Conservation (phyloP, 2,329 filamentous ascomycete genomes). For the Aureobasidium sp. region DNA sequence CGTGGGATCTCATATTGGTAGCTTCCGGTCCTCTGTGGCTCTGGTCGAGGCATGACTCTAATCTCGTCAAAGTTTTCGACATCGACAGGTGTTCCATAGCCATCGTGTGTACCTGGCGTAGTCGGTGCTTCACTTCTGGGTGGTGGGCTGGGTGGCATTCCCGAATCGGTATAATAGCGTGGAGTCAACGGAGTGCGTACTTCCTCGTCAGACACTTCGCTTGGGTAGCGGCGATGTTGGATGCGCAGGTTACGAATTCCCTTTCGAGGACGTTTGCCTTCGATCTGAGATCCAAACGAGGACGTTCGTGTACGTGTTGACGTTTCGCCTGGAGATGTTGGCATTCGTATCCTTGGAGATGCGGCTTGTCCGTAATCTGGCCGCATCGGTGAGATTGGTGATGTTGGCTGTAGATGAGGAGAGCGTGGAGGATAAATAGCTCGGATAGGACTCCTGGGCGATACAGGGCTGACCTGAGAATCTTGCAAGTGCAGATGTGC, state of each 20-base stretch:
- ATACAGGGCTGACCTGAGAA: conserved; percentile 27
- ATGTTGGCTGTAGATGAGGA: conserved; percentile 10
- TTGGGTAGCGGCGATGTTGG: conserved; percentile 36
- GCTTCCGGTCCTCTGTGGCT: conserved; percentile 18
- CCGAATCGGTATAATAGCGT: conserved; percentile 43
- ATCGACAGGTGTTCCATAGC: neutral
- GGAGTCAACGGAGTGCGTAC: conserved; percentile 48
- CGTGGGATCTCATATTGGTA: conserved; percentile 14
- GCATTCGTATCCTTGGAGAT: neutral
- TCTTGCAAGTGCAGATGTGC: conserved; percentile 22
- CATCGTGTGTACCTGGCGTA: conserved; percentile 22
- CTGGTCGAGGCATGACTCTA: conserved; percentile 19
- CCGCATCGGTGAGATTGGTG: conserved; percentile 21
- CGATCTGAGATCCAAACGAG: conserved; percentile 26
- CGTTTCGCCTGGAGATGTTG: neutral
- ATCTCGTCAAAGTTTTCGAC: conserved; percentile 18
- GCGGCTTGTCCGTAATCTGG: conserved; percentile 17
- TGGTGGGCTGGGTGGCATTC: conserved; percentile 47
- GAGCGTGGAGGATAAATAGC: conserved; percentile 38
- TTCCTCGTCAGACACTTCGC: conserved; percentile 33
- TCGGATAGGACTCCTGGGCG: conserved; percentile 32
- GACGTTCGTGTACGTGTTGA: conserved; percentile 23
- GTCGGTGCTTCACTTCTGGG: conserved; percentile 24
- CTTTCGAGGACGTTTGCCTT: conserved; percentile 20
- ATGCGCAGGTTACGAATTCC: conserved; percentile 41